Evolutionary conservation across 768 basidiomycete species (phyloP).

Genomic region (Boletus tylopilopsis): DNA sequence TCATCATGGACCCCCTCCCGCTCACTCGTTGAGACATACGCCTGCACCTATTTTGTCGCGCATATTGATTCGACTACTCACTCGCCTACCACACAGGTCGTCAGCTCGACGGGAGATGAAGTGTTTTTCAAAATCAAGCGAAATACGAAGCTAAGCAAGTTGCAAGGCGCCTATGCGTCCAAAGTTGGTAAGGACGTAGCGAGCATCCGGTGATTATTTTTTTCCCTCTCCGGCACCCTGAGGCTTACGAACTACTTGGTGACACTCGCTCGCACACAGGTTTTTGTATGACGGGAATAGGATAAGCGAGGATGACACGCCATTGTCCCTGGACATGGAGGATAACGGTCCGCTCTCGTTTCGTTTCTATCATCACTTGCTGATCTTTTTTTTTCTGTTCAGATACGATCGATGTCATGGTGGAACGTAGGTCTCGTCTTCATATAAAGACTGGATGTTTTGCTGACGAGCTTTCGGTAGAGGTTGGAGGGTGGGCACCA

Average conservation of each 20-base stretch:
- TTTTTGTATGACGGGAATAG: slow-evolving; percentile 89
- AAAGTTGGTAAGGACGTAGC: slow-evolving; percentile 88
- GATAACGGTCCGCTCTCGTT: slow-evolving; percentile 62
- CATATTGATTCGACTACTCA: too few species aligned
- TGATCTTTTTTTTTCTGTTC: not conserved
- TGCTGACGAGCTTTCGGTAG: slow-evolving; percentile 2
- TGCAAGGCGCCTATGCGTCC: slow-evolving; percentile 87
- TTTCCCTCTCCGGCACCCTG: not conserved
- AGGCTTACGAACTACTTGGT: not conserved
- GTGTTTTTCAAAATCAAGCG: slow-evolving; percentile 98
- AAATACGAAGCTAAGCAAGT: slow-evolving; percentile 87
- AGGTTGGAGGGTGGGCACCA: slow-evolving; percentile 19
- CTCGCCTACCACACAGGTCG: slow-evolving; percentile 51
- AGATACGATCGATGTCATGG: slow-evolving; percentile 97
- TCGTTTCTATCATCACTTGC: not conserved
- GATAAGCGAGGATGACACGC: slow-evolving; percentile 89
- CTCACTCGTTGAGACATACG: not conserved
- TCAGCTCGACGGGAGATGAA: slow-evolving; percentile 74
- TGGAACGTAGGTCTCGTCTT: slow-evolving; percentile 69
- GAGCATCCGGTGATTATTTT: slow-evolving; percentile 74
- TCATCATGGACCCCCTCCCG: not conserved
- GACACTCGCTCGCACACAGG: slow-evolving; percentile 35
- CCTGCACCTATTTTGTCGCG: not conserved
- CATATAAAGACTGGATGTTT: too few species aligned
- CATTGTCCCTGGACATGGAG: slow-evolving; percentile 81